Evolutionary conservation across 2,329 filamentous ascomycete genomes (phyloP), one percentile per base, ranked within the genome.

Genomic region (Alternaria ethzedia): DNA sequence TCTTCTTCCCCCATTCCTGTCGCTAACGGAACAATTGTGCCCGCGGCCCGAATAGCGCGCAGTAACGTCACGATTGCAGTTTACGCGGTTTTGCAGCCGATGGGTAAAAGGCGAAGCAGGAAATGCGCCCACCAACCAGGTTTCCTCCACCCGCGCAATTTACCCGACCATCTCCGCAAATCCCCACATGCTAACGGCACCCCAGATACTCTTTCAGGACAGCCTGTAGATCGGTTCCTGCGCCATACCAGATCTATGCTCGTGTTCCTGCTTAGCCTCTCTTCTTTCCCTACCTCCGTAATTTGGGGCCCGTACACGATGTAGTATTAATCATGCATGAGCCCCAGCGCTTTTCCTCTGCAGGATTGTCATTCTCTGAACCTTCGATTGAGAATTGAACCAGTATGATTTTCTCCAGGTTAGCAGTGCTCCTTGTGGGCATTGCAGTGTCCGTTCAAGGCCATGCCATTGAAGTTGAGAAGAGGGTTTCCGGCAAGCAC

Each of bases 81-180:
- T 67, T 68, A 66, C 61, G 23, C 63, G 60, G 59, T 61, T 45
- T 17, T 47, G 45, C 28, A 61, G 50, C 67, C 70, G 66, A 63
- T 74, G 66, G 66, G 52, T 69, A 69, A 67, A 67, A 46, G 59
- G 21, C n/a, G 25, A 46, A 44, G 49, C 44, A 47, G 45, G 21
- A 59, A 59, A 45, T 28, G 25, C 44, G 28, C 67, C 70, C 72
- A 74, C 69, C 70, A 74, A 72, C 75, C 73, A 73, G 68, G 67
- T 69, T 65, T 65, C 54, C 41, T 59, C n/a, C 58, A 17, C 63
- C 63, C 63, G 47, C 59, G 57, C 68, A 69, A 76, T 77, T 78
- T 79, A 77, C 66, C 75, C 75, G 75, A 65, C 59, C 70, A 71
- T 70, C 66, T 73, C 65, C 63, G 57, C 64, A 56, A 58, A 72